These are phyloP conservation scores for Beauveria caledonica DNA, from an alignment of 2,329 filamentous ascomycete genomes.

Conservation along the genomic window DNA sequence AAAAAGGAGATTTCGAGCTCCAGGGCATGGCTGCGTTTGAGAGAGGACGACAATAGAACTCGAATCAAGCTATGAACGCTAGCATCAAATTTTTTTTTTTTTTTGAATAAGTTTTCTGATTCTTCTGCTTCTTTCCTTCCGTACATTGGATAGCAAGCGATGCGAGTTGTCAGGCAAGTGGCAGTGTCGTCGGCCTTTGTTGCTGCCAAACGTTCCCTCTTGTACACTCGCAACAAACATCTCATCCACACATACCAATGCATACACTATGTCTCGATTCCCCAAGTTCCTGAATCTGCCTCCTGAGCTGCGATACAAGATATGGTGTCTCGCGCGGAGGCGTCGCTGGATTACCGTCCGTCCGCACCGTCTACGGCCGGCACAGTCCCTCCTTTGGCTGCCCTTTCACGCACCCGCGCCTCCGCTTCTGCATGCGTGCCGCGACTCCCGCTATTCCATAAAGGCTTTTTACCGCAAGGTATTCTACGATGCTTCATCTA, in stretches of 20 bases:
- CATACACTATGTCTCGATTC: background rate
- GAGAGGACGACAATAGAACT: too few relatives aligned
- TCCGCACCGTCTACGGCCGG: background rate
- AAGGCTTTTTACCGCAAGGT: background rate
- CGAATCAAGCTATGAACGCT: too few relatives aligned
- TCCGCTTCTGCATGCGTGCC: background rate
- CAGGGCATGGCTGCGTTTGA: too few relatives aligned
- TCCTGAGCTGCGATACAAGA: background rate
- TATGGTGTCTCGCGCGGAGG: background rate
- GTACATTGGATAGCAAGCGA: too few relatives aligned
- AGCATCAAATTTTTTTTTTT: too few relatives aligned
- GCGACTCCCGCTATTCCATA: background rate
- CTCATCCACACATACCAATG: background rate
- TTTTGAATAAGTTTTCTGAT: too few relatives aligned
- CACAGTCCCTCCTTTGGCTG: background rate
- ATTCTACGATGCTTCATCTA: background rate
- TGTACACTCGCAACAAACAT: background rate
- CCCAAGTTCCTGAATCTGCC: background rate
- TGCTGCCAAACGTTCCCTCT: background rate
- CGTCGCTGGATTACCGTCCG: background rate
- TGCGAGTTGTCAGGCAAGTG: background rate
- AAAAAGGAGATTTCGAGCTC: too few relatives aligned
- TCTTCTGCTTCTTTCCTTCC: too few relatives aligned
- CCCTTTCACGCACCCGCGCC: background rate
- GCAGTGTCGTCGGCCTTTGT: background rate